These are phyloP conservation scores for Macaranga tanarius DNA, from an alignment of 441 rosid species.

Conservation along the genomic window DNA sequence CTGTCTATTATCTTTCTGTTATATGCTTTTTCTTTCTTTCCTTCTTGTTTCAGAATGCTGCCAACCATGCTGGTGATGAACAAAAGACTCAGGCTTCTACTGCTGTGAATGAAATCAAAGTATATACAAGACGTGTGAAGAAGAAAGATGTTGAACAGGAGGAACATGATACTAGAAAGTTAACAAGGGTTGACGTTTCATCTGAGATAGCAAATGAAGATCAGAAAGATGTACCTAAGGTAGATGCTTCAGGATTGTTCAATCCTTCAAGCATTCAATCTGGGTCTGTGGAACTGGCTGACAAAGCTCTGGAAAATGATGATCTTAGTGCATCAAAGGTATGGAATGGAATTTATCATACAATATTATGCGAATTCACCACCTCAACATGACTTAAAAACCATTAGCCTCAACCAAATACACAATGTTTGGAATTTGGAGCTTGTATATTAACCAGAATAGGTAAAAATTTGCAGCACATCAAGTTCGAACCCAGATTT, in stretches of 20 bases:
- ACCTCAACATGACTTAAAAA: background rate
- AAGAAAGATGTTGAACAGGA: background rate
- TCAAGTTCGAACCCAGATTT: background rate
- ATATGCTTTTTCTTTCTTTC: background rate
- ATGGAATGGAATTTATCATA: background rate
- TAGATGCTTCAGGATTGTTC: background rate
- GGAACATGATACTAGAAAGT: background rate
- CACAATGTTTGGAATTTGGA: background rate
- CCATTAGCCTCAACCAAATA: background rate
- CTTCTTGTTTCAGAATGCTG: constrained; percentile 9
- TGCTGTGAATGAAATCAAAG: constrained; percentile 15
- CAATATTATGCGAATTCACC: background rate
- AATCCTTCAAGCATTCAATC: constrained; percentile 5
- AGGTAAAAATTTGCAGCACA: background rate
- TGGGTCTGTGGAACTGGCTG: background rate
- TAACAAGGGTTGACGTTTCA: background rate
- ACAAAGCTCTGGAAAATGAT: background rate
- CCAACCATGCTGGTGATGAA: constrained; percentile 3
- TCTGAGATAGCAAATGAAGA: constrained; percentile 3
- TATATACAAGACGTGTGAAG: constrained; percentile 10
- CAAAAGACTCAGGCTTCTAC: background rate
- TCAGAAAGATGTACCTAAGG: constrained; percentile 3
- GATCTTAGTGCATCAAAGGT: constrained; percentile 17
- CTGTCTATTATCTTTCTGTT: background rate
- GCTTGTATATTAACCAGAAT: background rate